These are phyloP conservation scores for Fragilariopsis cylindrus DNA, from an alignment of 108 stramenopile genomes.

Conservation along the genomic window DNA sequence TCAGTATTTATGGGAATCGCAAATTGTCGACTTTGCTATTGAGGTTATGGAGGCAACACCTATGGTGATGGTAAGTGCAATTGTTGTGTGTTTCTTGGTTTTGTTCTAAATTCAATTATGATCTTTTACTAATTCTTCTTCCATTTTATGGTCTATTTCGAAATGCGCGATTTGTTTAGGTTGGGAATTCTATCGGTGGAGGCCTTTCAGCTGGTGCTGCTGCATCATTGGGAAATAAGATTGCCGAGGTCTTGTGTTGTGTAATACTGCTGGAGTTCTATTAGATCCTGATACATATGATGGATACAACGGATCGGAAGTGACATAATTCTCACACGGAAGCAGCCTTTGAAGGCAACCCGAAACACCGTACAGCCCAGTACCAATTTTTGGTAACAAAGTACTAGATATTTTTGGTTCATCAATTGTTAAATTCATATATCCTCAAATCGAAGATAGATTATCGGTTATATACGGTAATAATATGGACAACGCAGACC, in stretches of 20 bases:
- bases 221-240: slow-evolving; percentile 34
- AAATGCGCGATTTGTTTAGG: background rate
- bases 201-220: slow-evolving; percentile 20
- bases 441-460: slow-evolving; percentile 12
- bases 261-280: slow-evolving; percentile 41
- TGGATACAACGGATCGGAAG: background rate
- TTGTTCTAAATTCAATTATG: background rate
- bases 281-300: slow-evolving; percentile 1
- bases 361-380: background rate
- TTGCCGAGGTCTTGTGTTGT: slow-evolving; percentile 39
- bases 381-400: slow-evolving; percentile 6
- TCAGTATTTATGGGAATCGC: slow-evolving; percentile 62
- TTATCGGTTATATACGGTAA: slow-evolving; percentile 10
- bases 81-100: background rate
- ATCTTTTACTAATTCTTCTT: background rate
- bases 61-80: slow-evolving; percentile 40
- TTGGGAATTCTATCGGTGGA: slow-evolving; percentile 8
- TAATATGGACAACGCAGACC: slow-evolving; percentile 9
- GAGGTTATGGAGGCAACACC: slow-evolving; percentile 29
- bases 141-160: background rate
- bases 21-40: slow-evolving; percentile 53
- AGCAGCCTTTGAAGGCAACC: slow-evolving; percentile 8
- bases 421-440: background rate
- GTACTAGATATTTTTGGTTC: background rate
- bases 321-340: background rate